Base-by-base conservation (phyloP, 73 alveolate genomes). In the Stentor roeselii region DNA sequence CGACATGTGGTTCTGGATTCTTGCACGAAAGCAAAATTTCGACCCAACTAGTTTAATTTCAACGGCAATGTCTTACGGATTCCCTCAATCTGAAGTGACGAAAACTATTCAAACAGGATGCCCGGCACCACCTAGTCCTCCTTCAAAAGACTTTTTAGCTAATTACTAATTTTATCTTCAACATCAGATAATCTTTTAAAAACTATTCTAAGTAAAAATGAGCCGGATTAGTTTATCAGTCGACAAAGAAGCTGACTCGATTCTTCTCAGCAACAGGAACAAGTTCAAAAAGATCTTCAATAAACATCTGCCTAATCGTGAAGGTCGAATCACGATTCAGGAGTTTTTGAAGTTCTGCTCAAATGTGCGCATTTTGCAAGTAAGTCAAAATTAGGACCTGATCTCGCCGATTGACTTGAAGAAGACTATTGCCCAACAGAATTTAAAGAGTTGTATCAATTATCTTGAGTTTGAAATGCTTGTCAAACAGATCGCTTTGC, bases 351-450 rank as follows among this genome's bases (percentile, higher is more conserved):
- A 67, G 34, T 67, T 67, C 34, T 67, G 80, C 80, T 11, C 21
- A 67, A 67, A 67, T 32, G 80, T 67, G 41, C n/a, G 80, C 11
- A 67, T 67, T 67, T 34, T 67, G 27, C 80, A 21, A 67, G 80
- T 67, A 67, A 67, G 41, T 21, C 37, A 14, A 27, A 67, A 27
- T 21, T 40, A 67, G 80, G 80, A 67, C 37, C 37, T 67, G 14
- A 67, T 67, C 41, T 32, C n/a, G 21, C n/a, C 37, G 37, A 67
- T 67, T 2, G 80, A 67, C 27, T 21, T 67, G 41, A 67, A 67
- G 34, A 67, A 67, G 34, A n/a, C 34, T 21, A 67, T 67, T 27
- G 37, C 41, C 11, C n/a, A 67, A 34, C 80, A 21, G 27, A 21
- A 32, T 2, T 30, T 32, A 1, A 21, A 21, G 0, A n/a, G 34